These are phyloP conservation scores for Ceratobasidium sp. DNA, from an alignment of 1,284 basidiomycete species.

Conservation along the genomic window DNA sequence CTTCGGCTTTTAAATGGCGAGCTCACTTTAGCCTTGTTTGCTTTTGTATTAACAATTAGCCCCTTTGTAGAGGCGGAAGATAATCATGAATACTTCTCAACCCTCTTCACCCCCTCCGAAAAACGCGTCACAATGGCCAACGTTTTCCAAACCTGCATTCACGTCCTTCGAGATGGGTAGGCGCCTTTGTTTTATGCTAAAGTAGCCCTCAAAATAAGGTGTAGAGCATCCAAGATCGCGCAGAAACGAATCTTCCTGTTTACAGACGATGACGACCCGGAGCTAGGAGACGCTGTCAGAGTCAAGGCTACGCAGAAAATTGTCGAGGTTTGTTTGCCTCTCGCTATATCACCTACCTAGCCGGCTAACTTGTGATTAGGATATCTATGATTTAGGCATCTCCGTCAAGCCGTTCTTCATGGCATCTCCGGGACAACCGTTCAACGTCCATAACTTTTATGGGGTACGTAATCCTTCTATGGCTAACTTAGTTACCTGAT, in stretches of 20 bases:
- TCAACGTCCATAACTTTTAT: slow-evolving; percentile 85
- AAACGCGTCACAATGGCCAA: slow-evolving; percentile 42
- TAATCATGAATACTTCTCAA: slow-evolving; percentile 50
- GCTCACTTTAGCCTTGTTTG: slow-evolving; percentile 20
- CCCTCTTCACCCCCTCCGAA: slow-evolving; percentile 48
- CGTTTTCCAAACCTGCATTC: slow-evolving; percentile 66
- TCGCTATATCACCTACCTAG: slow-evolving; percentile 1
- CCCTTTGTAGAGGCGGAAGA: slow-evolving; percentile 48
- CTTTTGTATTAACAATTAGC: neutral
- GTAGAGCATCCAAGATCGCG: slow-evolving; percentile 83
- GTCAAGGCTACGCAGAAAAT: slow-evolving; percentile 74
- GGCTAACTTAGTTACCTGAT: no score
- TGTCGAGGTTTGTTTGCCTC: slow-evolving; percentile 63
- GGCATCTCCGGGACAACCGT: slow-evolving; percentile 71
- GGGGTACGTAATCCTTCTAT: slow-evolving; percentile 67
- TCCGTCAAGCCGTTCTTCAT: slow-evolving; percentile 94
- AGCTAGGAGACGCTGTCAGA: slow-evolving; percentile 57
- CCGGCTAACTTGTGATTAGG: slow-evolving; percentile 64
- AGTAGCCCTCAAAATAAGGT: slow-evolving; percentile 28
- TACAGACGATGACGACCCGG: slow-evolving; percentile 84
- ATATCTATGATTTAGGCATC: slow-evolving; percentile 82
- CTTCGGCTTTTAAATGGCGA: slow-evolving; percentile 75
- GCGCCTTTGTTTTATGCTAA: slow-evolving; percentile 46
- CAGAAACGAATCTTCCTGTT: slow-evolving; percentile 92
- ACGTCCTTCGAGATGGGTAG: slow-evolving; percentile 86